A percentile compares a stretch with the other conserved stretches of the same genome.
phyloP scores from a whole-genome alignment of 2,329 filamentous ascomycete genomes.

The Cucurbitaria berberidis region DNA sequence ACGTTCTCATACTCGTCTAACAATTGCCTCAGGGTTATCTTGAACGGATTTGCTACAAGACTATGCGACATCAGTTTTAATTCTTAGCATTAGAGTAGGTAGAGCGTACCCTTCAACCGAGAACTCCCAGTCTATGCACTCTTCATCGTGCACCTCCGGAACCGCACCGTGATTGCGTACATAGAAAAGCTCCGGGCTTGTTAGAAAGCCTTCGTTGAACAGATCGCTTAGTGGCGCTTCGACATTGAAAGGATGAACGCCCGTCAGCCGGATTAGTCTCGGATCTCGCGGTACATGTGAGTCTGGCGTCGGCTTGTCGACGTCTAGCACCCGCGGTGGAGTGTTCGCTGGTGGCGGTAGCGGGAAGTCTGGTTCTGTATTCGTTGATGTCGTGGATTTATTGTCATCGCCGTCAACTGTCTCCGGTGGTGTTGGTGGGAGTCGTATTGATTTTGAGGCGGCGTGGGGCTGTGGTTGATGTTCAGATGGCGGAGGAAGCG shows the following conservation, averaged over 20 bases:
- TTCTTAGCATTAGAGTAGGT: background rate
- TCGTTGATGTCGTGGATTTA: conserved; percentile 22
- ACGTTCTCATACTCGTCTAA: conserved; percentile 77
- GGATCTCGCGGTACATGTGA: conserved; percentile 79
- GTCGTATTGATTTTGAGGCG: conserved; percentile 19
- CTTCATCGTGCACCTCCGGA: conserved; percentile 73
- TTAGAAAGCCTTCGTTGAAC: conserved; percentile 83
- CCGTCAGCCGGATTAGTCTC: conserved; percentile 83
- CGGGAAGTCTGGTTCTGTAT: conserved; percentile 56
- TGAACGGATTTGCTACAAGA: conserved; percentile 79
- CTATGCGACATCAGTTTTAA: conserved; percentile 38
- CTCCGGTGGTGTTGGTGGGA: conserved; percentile 47
- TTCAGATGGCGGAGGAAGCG: conserved; percentile 20
- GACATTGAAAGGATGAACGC: conserved; percentile 88
- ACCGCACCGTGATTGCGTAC: conserved; percentile 90
- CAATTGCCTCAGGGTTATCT: conserved; percentile 73
- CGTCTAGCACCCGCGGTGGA: conserved; percentile 68
- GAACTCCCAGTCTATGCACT: conserved; percentile 81
- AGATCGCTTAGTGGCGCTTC: conserved; percentile 81
- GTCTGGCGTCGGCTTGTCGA: conserved; percentile 85
- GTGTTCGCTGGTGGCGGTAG: conserved; percentile 69
- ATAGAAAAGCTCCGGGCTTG: conserved; percentile 86
- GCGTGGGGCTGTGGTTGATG: conserved; percentile 25
- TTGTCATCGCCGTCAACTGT: conserved; percentile 42
- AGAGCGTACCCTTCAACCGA: conserved; percentile 70